A percentile compares a stretch with the other conserved stretches of the same genome.
Conservation (phyloP, 805 yeast species). For the Candida glaebosa region DNA sequence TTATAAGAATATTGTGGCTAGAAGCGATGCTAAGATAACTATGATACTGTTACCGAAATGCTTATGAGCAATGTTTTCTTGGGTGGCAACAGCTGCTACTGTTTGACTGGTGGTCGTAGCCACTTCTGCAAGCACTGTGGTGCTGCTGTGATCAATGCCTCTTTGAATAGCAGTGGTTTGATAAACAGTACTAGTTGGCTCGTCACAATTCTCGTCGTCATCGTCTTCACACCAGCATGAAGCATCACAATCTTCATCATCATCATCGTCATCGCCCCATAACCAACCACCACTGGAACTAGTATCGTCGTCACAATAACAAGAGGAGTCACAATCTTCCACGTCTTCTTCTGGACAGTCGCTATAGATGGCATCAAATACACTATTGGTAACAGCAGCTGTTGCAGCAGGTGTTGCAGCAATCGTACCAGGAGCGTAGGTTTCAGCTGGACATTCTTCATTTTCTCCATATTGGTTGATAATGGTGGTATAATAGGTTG, state of each 20-base stretch:
- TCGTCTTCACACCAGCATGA: conserved; percentile 8
- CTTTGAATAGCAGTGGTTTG: conserved; percentile 6
- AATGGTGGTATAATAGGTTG: conserved; percentile 9
- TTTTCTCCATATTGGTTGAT: conserved; percentile 11
- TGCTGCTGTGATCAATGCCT: conserved; percentile 6
- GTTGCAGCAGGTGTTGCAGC: conserved; percentile 4
- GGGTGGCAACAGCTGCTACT: conserved; percentile 3
- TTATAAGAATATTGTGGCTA: conserved; percentile 7
- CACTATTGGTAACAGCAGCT: conserved; percentile 3
- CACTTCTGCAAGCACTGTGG: conserved; percentile 1
- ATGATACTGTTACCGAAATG: conserved; percentile 1
- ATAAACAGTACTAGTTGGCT: conserved; percentile 8
- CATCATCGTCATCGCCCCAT: conserved; percentile 13
- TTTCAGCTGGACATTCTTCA: conserved; percentile 11
- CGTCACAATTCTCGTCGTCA: conserved; percentile 16
- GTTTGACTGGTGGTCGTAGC: not conserved
- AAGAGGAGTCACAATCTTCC: conserved; percentile 11
- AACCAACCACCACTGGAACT: conserved; percentile 3
- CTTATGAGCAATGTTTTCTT: conserved; percentile 6
- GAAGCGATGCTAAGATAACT: not conserved
- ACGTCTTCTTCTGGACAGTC: conserved; percentile 8
- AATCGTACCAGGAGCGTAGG: conserved; percentile 6
- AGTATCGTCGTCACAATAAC: conserved; percentile 8
- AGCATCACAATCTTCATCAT: conserved; percentile 14
- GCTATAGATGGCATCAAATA: not conserved